Conservation (phyloP, 441 rosid species). For the Euphorbia schlechtendalii region DNA sequence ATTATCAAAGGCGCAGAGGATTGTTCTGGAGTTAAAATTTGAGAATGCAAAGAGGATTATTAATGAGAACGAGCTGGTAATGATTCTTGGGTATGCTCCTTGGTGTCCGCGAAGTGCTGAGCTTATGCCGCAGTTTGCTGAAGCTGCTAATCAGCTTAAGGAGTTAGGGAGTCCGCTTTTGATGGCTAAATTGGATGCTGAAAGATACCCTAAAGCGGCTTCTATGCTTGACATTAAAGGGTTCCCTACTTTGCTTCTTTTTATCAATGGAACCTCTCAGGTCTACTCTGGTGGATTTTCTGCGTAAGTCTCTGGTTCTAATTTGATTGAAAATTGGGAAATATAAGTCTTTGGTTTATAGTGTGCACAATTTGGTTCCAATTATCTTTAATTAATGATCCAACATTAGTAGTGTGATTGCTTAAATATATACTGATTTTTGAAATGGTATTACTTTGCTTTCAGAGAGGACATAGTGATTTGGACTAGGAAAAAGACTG, state of each 20-base stretch:
- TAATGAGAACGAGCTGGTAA: conserved; percentile 49
- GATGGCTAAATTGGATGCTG: conserved; percentile 89
- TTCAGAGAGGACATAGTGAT: conserved; percentile 70
- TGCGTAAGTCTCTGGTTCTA: conserved; percentile 37
- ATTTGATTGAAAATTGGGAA: background rate
- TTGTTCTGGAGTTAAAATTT: conserved; percentile 62
- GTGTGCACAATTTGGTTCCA: background rate
- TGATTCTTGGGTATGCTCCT: conserved; percentile 81
- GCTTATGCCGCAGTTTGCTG: conserved; percentile 86
- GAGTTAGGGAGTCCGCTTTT: conserved; percentile 47
- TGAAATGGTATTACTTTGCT: conserved; percentile 16
- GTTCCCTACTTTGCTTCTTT: conserved; percentile 72
- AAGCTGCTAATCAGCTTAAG: conserved; percentile 70
- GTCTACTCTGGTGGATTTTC: conserved; percentile 76
- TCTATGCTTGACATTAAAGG: conserved; percentile 72
- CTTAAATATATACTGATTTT: background rate
- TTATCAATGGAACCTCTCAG: conserved; percentile 62
- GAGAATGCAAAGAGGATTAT: conserved; percentile 45
- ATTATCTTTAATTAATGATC: background rate
- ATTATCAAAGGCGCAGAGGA: conserved; percentile 70
- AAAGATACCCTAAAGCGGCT: conserved; percentile 67
- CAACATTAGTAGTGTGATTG: background rate
- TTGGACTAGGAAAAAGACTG: conserved; percentile 84
- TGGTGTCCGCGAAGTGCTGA: conserved; percentile 94
- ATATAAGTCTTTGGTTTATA: too few species aligned